Base-by-base conservation (phyloP, 208 protist species). In the Trypanosoma melophagium region DNA sequence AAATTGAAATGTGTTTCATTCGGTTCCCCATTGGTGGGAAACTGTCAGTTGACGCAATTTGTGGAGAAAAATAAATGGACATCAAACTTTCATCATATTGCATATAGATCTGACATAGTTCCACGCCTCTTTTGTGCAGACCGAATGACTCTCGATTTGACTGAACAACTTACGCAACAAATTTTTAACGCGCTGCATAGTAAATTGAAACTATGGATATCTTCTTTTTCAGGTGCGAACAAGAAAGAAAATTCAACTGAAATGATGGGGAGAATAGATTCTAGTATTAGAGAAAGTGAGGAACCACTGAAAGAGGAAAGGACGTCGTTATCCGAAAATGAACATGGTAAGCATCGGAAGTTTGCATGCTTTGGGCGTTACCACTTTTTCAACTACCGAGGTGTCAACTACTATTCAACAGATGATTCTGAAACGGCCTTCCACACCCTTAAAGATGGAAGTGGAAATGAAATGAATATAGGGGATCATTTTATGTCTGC, bases 351-450 rank as follows among this genome's bases (percentile, higher is more conserved):
- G 40, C 80, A 90, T 54, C 82, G 87, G 40, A 76, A 78, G 56
- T 89, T 84, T 54, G 74, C 81, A 21, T 86, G 82, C 54, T 87
- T 94, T 40, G 87, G 87, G 7, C 74, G 77, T n/a, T 93, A 84
- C 56, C 84, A 94, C 58, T 89, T 94, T 58, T 44, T 94, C 24
- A 64, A 76, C 38, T 84, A 77, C 62, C 71, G 79, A 41, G 16
- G 58, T 7, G 65, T 62, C 35, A 76, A 72, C 25, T 94, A 94
- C 60, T 74, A 83, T 38, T 80, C 76, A 25, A 89, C 88, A 4
- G 69, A 59, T 56, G 79, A 94, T 76, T 84, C 78, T 19, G 83
- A 87, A 51, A 71, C 71, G 9, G 81, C 83, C 8, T 89, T 94
- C 25, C 75, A 63, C 10, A 58, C 83, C 9, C 63, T 94, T 2